A percentile compares a stretch with the other conserved stretches of the same genome.
Conservation (phyloP, 176 grass and related monocot genomes). For the Oryza rufipogon region DNA sequence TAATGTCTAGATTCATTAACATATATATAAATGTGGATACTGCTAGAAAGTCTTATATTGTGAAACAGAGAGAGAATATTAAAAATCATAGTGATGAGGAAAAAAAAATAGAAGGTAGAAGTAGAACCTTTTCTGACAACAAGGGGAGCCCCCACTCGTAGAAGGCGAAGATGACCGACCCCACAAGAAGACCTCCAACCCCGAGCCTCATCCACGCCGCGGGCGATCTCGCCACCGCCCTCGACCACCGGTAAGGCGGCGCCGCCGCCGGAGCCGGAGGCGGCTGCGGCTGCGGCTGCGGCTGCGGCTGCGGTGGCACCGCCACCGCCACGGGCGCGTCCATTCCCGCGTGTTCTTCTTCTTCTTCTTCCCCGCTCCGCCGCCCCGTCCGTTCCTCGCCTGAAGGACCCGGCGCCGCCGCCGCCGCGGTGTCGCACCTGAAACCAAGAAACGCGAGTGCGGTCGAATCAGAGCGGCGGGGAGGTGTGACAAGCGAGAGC, state of each 20-base stretch:
- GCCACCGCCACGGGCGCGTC: conserved; percentile 39
- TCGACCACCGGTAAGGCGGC: not conserved
- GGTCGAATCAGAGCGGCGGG: conserved; percentile 5
- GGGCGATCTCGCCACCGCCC: conserved; percentile 21
- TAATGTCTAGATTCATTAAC: too few relatives aligned
- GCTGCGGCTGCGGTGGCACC: not conserved
- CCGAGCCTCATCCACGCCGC: conserved; percentile 62
- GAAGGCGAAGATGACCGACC: conserved; percentile 51
- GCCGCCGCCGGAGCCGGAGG: not conserved
- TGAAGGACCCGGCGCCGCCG: not conserved
- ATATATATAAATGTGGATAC: too few relatives aligned
- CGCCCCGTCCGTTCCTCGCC: not conserved
- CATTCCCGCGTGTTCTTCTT: conserved; percentile 42
- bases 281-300: not conserved
- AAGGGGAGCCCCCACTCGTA: conserved; percentile 84
- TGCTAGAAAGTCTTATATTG: too few relatives aligned
- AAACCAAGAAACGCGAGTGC: not conserved
- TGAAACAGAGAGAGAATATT: too few relatives aligned
- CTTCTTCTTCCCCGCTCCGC: conserved; percentile 20
- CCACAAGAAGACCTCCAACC: conserved; percentile 39
- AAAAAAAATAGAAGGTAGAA: not conserved
- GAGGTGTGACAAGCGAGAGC: not conserved
- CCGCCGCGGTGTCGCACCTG: conserved; percentile 12
- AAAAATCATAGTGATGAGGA: not conserved
- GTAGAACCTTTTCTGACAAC: conserved; percentile 80